Conservation (phyloP, 163 green algal genomes). For the Volvox carteri region DNA sequence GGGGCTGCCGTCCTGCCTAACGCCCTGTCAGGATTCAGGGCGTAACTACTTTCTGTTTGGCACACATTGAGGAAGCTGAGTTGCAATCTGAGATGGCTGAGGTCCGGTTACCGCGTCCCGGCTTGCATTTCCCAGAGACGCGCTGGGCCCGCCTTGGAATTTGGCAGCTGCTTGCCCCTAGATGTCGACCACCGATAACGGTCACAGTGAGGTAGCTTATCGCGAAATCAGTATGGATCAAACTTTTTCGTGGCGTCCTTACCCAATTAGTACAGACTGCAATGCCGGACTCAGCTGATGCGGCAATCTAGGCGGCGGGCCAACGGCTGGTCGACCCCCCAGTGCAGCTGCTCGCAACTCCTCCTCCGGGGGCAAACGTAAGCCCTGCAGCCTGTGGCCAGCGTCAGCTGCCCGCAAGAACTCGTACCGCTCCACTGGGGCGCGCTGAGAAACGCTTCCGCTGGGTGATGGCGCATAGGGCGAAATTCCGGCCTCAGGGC, state of each 20-base stretch:
- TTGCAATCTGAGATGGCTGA: too few species aligned
- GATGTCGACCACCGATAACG: too few species aligned
- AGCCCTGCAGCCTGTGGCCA: not conserved
- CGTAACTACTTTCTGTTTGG: too few species aligned
- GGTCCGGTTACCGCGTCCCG: too few species aligned
- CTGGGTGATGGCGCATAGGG: not conserved
- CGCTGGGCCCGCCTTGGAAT: too few species aligned
- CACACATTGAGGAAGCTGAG: too few species aligned
- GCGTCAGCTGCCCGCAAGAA: not conserved
- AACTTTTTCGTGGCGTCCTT: not conserved
- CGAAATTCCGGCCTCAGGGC: not conserved
- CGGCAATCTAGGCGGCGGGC: constrained; percentile 16
- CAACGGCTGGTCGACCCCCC: not conserved
- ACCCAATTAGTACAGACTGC: constrained; percentile 36
- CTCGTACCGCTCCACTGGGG: not conserved
- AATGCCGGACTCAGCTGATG: constrained; percentile 39
- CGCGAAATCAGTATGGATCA: too few species aligned
- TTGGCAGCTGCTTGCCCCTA: too few species aligned
- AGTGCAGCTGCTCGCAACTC: constrained; percentile 10
- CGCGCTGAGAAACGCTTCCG: constrained; percentile 12
- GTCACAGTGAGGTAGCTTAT: too few species aligned
- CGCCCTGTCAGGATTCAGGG: too few species aligned
- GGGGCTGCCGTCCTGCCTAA: too few species aligned
- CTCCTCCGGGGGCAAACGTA: constrained; percentile 7
- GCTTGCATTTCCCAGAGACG: too few species aligned